A percentile compares a stretch with the other conserved stretches of the same genome.
These are phyloP conservation scores for Coniferiporia weirii DNA, from an alignment of 1,284 basidiomycete genomes.

Conservation along the genomic window DNA sequence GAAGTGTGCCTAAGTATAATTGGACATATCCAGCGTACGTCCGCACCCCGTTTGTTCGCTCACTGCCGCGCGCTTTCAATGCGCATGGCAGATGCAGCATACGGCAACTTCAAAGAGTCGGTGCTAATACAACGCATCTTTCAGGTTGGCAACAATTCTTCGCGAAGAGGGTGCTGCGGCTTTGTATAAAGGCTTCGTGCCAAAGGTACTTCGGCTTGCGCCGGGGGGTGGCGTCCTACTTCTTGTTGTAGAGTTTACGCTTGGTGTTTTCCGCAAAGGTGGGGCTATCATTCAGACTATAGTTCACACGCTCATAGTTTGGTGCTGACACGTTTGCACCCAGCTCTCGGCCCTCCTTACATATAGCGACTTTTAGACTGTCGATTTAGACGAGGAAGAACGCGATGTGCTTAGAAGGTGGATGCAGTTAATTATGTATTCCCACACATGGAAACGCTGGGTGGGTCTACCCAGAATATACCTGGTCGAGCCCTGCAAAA, in stretches of 20 bases:
- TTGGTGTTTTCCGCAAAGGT: slow-evolving; percentile 72
- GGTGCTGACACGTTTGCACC: neutral
- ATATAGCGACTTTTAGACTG: neutral
- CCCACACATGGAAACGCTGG: neutral
- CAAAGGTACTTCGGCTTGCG: slow-evolving; percentile 81
- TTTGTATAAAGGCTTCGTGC: slow-evolving; percentile 92
- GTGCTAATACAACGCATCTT: neutral
- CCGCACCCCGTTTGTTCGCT: slow-evolving; percentile 22
- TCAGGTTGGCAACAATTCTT: slow-evolving; percentile 68
- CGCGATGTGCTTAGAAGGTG: neutral
- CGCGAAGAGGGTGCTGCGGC: slow-evolving; percentile 88
- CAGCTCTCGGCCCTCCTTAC: slow-evolving; percentile 17
- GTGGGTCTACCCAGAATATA: neutral
- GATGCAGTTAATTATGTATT: neutral
- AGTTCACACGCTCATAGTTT: neutral
- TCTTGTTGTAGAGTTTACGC: slow-evolving; percentile 83
- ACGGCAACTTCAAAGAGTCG: slow-evolving; percentile 2
- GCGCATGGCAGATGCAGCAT: neutral
- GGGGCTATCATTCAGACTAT: neutral
- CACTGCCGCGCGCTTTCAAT: slow-evolving; percentile 26
- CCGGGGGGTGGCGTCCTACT: slow-evolving; percentile 94
- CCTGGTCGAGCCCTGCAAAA: neutral
- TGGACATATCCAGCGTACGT: slow-evolving; percentile 82
- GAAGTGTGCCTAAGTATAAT: slow-evolving; percentile 78
- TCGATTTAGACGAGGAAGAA: neutral